Conservation (phyloP, 495 filamentous ascomycete species). For the Durotheca rogersii region DNA sequence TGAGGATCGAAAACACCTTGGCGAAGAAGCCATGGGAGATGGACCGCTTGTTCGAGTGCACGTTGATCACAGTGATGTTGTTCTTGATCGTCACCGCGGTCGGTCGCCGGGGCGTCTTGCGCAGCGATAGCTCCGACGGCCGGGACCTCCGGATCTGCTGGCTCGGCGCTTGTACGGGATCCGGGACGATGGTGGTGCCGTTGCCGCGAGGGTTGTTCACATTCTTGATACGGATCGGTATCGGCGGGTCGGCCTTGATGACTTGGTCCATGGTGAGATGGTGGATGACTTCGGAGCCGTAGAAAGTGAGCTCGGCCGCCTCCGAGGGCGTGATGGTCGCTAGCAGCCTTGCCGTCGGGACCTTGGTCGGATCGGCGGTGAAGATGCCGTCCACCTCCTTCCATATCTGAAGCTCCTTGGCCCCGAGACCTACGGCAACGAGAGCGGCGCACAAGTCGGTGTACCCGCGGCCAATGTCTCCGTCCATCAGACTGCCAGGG, state of each 20-base stretch:
- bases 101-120: constrained; percentile 64
- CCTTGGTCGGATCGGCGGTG: constrained; percentile 83
- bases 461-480: constrained; percentile 79
- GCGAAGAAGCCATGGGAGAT: constrained; percentile 90
- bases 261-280: constrained; percentile 99
- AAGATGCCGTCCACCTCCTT: constrained; percentile 94
- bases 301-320: constrained; percentile 88
- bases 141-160: constrained; percentile 48
- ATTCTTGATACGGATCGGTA: constrained; percentile 97
- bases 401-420: constrained; percentile 85
- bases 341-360: constrained; percentile 78
- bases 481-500: constrained; percentile 73
- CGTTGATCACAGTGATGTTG: constrained; percentile 87
- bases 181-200: constrained; percentile 81
- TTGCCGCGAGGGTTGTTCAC: constrained; percentile 88
- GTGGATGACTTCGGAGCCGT: constrained; percentile 94
- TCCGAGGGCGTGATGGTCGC: constrained; percentile 80
- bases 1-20: constrained; percentile 82
- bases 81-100: constrained; percentile 97
- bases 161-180: constrained; percentile 46
- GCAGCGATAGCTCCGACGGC: constrained; percentile 44
- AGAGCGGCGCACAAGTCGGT: constrained; percentile 87
- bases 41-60: constrained; percentile 85
- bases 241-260: constrained; percentile 76
- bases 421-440: constrained; percentile 73